Conservation (phyloP, 2,329 filamentous ascomycete genomes). For the Pestalotiopsis sp. region DNA sequence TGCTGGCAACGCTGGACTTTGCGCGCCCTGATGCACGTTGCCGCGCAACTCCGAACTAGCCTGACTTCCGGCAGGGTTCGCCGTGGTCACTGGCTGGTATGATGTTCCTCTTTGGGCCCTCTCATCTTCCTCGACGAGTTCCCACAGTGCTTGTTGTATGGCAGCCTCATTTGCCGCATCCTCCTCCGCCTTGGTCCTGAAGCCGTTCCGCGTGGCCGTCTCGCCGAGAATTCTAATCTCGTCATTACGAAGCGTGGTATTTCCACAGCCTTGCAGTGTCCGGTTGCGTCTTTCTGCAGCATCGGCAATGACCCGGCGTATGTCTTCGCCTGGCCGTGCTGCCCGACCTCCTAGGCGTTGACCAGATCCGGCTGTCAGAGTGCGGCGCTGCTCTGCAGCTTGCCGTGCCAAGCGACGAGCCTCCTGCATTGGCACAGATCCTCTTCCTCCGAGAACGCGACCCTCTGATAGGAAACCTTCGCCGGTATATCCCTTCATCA, state of each 20-base stretch:
- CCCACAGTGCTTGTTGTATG: slow-evolving; percentile 83
- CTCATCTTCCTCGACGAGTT: slow-evolving; percentile 83
- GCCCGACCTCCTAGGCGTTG: slow-evolving; percentile 70
- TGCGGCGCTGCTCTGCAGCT: slow-evolving; percentile 71
- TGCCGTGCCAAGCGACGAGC: slow-evolving; percentile 73
- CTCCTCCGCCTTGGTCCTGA: slow-evolving; percentile 82
- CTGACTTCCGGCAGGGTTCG: slow-evolving; percentile 51
- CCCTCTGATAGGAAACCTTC: slow-evolving; percentile 84
- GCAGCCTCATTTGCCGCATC: slow-evolving; percentile 87
- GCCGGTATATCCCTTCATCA: slow-evolving; percentile 84
- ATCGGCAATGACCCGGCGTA: slow-evolving; percentile 71
- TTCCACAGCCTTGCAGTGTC: slow-evolving; percentile 75
- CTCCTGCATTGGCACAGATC: slow-evolving; percentile 68
- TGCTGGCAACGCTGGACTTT: background rate
- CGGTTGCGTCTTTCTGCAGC: slow-evolving; percentile 71
- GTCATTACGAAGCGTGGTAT: slow-evolving; percentile 66
- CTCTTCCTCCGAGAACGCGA: slow-evolving; percentile 68
- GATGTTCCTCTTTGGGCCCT: slow-evolving; percentile 54
- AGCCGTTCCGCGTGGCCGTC: slow-evolving; percentile 69
- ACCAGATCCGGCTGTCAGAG: slow-evolving; percentile 63
- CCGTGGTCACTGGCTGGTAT: slow-evolving; percentile 51
- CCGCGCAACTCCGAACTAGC: slow-evolving; percentile 18
- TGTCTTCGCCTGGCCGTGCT: slow-evolving; percentile 61
- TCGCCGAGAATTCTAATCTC: slow-evolving; percentile 68
- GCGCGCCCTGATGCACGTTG: background rate